Evolutionary conservation across 139 green algal species (phyloP), one percentile per base, ranked within the genome.

Genomic region (Pseudopediastrum boryanum): DNA sequence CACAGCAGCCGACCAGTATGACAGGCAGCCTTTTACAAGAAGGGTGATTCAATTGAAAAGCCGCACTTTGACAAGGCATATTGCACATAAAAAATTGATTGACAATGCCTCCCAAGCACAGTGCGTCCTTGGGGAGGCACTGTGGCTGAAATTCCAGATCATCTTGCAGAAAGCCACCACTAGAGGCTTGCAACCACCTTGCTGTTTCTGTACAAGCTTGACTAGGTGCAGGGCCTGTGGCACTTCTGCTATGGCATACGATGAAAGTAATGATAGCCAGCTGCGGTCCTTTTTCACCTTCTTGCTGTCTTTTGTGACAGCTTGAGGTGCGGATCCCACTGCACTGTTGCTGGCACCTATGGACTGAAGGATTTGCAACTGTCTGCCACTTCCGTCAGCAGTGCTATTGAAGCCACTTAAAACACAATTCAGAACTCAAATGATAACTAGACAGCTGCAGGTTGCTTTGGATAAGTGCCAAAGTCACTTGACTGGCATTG

Each of bases 281-380:
- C 13, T n/a, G 63, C 35, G 33, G 33, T 6, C 51, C 39, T 25
- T 71, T 39, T 25, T 52, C 39, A 39, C 4, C 23, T 25, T 31
- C 23, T 9, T 51, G 63, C 36, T 41, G 36, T 36, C 33, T 29
- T 21, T 51, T n/a, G 23, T 41, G 36, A 23, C 35, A 25, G 6
- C 51, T 58, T 16, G 19, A n/a, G 48, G 48, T 58, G 21, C 21
- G 48, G 21, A n/a, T n/a, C n/a, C 48, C 16, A 21, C 48, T 58
- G 48, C 19, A 58, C 48, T 58, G 66, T 23, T 74, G 54, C 9
- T 29, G 12, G 9, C 54, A 65, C 54, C 54, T 65, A n/a, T 65
- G 54, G n/a, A n/a, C n/a, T 58, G 48, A 21, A 21, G 48, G n/a
- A 39, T n/a, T 65, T 7, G 35, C 54, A 39, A 13, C 54, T 65